These are phyloP conservation scores for Curvularia lunata DNA, from an alignment of 2,329 filamentous ascomycete genomes.

Conservation along the genomic window DNA sequence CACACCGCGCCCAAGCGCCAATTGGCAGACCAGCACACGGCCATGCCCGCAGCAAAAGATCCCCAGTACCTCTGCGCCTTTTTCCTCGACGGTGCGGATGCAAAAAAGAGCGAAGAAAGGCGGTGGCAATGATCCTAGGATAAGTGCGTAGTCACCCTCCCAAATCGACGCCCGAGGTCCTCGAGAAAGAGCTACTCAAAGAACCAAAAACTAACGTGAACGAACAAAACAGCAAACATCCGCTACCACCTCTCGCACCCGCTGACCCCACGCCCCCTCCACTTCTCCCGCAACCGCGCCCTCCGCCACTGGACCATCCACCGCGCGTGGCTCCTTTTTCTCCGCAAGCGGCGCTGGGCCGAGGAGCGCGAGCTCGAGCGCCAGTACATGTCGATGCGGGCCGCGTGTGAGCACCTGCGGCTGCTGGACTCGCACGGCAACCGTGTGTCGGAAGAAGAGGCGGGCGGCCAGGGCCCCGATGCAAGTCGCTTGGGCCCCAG, in stretches of 20 bases:
- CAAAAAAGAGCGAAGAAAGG: conserved; percentile 37
- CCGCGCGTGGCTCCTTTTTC: conserved; percentile 87
- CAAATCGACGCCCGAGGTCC: no score
- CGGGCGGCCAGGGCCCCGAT: conserved; percentile 61
- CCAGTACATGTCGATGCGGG: conserved; percentile 80
- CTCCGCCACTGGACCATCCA: conserved; percentile 99
- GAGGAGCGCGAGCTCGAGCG: conserved; percentile 76
- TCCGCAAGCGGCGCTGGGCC: conserved; percentile 68
- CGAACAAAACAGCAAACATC: conserved; percentile 55
- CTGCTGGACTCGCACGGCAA: conserved; percentile 55
- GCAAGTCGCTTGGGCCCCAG: conserved; percentile 31
- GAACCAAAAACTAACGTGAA: background rate
- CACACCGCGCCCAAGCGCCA: conserved; percentile 16
- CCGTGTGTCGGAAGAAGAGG: conserved; percentile 53
- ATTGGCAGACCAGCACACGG: conserved; percentile 16
- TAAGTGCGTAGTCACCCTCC: no score
- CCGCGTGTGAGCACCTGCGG: conserved; percentile 83
- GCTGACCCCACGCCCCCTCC: conserved; percentile 75
- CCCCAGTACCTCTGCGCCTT: conserved; percentile 25
- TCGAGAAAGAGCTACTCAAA: no score
- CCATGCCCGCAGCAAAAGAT: conserved; percentile 6
- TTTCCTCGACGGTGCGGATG: conserved; percentile 40
- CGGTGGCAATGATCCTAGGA: conserved; percentile 36
- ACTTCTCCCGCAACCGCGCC: conserved; percentile 84
- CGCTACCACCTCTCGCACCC: conserved; percentile 74